Base-by-base conservation (phyloP, 148 eudicot species). In the Silene latifolia region DNA sequence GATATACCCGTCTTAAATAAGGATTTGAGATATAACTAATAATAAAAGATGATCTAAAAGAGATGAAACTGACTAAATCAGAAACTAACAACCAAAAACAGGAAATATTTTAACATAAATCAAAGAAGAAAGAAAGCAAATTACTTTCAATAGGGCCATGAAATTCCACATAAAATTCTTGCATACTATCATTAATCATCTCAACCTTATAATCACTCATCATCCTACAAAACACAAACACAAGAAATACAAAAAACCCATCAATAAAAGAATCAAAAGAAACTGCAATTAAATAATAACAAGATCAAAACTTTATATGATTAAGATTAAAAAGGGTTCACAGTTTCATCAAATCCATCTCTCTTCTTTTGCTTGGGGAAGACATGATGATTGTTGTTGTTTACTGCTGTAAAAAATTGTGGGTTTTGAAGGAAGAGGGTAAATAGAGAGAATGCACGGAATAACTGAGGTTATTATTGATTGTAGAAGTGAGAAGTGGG, bases 191-290 rank as follows among this genome's bases (percentile, higher is more conserved):
- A 79, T 93, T 91, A 79, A 93, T 88, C 89, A 86, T 91, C 85
- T 93, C 98, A 81, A 93, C 98, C 85, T 93, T 93, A 83, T 93
- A 93, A 80, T 93, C 98, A 82, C 92, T 91, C 98, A 93, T 93
- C 98, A 93, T 93, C 92, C 98, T 93, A 51, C 68, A 64, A 69
- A 71, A 71, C 21, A 46, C 53, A 18, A 56, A 61, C 63, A 29
- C 19, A 65, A 14, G 39, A 60, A 66, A 64, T 65, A 18, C 32
- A 51, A 67, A 42, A 73, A 57, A 70, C 19, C 10, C 51, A 77
- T n/a, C 48, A 82, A 80, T 14, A 60, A 62, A 23, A 0, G 10
- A 63, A 44, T 1, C 2, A 47, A 4, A 60, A 59, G 35, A 72
- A 58, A 19, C 24, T 1, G 5, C 13, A 32, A 57, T 32, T 42